These are phyloP conservation scores for Massarina eburnea DNA, from an alignment of 2,329 filamentous ascomycete genomes.

Conservation along the genomic window DNA sequence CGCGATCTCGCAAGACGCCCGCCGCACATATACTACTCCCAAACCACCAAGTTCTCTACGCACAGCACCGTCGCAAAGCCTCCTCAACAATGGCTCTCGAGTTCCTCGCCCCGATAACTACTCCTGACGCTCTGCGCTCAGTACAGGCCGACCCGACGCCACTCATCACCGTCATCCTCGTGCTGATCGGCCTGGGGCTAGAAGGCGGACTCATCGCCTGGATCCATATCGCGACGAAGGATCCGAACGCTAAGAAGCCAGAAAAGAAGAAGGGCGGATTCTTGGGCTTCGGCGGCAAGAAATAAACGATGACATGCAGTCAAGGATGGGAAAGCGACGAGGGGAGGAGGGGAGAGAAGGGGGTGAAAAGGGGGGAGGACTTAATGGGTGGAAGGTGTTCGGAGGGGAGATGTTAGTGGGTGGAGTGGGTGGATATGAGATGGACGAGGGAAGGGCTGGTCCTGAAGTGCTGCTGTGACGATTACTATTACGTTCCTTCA, in stretches of 20 bases:
- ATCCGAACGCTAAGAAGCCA: conserved; percentile 30
- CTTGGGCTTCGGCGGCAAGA: conserved; percentile 21
- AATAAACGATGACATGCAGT: background rate
- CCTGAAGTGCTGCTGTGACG: background rate
- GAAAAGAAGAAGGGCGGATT: conserved; percentile 24
- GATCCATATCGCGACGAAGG: conserved; percentile 32
- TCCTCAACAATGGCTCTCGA: conserved; percentile 27
- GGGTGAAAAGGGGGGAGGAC: background rate
- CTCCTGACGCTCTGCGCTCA: conserved; percentile 32
- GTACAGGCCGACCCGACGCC: conserved; percentile 67
- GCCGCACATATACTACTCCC: no score
- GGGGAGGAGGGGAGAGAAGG: background rate
- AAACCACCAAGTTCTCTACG: background rate
- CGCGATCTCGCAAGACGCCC: background rate
- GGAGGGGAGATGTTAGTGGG: background rate
- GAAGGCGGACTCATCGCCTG: conserved; percentile 30
- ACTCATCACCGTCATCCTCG: conserved; percentile 81
- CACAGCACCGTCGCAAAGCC: background rate
- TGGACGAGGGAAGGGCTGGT: background rate
- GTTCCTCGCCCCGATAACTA: conserved; percentile 35
- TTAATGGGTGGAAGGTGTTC: background rate
- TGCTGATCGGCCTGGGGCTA: conserved; percentile 66
- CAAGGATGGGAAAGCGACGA: background rate
- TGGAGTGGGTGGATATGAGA: background rate
- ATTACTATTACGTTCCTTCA: background rate